Evolutionary conservation across 2,329 filamentous ascomycete genomes (phyloP).

Genomic region (Amesomyces nigricolor): DNA sequence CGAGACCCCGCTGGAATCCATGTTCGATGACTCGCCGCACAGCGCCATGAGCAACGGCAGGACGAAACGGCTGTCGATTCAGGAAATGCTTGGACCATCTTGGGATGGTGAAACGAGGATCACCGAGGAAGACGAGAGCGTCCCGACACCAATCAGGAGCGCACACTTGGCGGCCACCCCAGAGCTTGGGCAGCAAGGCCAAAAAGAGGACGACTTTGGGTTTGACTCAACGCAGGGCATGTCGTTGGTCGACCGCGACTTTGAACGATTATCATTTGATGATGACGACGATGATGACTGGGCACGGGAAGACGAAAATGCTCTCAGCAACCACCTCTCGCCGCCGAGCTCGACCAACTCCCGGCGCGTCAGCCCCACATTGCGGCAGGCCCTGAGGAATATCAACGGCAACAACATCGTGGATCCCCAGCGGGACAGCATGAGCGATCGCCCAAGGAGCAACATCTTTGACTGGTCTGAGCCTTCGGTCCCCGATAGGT

Average conservation of each 20-base stretch:
- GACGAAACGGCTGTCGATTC: constrained; percentile 52
- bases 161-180: constrained; percentile 30
- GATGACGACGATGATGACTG: constrained; percentile 61
- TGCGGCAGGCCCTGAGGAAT: constrained; percentile 49
- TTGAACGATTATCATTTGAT: constrained; percentile 50
- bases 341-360: constrained; percentile 53
- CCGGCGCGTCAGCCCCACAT: constrained; percentile 46
- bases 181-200: constrained; percentile 23
- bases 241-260: constrained; percentile 35
- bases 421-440: constrained; percentile 31
- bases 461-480: constrained; percentile 78
- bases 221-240: constrained; percentile 30
- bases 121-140: constrained; percentile 57
- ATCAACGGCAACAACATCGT: constrained; percentile 44
- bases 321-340: constrained; percentile 51
- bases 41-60: constrained; percentile 49
- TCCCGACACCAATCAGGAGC: constrained; percentile 45
- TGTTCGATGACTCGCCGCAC: constrained; percentile 74
- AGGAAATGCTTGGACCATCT: constrained; percentile 51
- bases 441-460: constrained; percentile 52
- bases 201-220: constrained; percentile 23
- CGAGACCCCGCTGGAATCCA: constrained; percentile 68
- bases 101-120: constrained; percentile 54
- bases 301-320: constrained; percentile 52
- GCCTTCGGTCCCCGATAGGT: constrained; percentile 55